Percentiles rank a stretch among this genome's conserved stretches.
Evolutionary conservation across 2,329 filamentous ascomycete species (phyloP).

Genomic region (Aspergillus sp.): DNA sequence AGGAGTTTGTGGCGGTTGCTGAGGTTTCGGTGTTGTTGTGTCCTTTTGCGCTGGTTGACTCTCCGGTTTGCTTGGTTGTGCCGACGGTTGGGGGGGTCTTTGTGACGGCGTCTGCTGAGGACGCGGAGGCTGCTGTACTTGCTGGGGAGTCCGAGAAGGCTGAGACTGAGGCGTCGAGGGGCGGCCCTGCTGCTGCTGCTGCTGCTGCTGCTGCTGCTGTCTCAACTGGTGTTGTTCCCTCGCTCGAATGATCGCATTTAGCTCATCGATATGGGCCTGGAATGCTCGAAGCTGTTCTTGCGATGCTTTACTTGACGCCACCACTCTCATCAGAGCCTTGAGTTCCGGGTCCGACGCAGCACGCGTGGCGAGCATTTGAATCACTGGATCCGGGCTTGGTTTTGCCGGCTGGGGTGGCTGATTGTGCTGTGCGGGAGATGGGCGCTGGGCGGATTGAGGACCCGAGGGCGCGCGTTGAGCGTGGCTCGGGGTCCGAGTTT

Average conservation of each 20-base stretch:
- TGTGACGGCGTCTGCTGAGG: slow-evolving; percentile 10
- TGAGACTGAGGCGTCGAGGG: slow-evolving; percentile 17
- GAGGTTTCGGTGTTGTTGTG: slow-evolving; percentile 3
- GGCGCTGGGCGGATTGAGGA: slow-evolving; percentile 26
- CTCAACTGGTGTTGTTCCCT: slow-evolving; percentile 41
- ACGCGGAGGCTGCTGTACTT: slow-evolving; percentile 9
- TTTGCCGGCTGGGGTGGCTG: slow-evolving; percentile 39
- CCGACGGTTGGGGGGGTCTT: slow-evolving; percentile 13
- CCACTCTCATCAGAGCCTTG: slow-evolving; percentile 52
- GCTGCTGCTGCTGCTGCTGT: slow-evolving; percentile 29
- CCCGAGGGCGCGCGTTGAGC: slow-evolving; percentile 19
- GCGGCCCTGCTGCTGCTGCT: slow-evolving; percentile 21
- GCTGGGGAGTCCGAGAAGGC: slow-evolving; percentile 17
- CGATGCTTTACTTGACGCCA: slow-evolving; percentile 49
- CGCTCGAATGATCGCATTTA: slow-evolving; percentile 50
- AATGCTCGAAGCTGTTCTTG: slow-evolving; percentile 50
- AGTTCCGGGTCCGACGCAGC: slow-evolving; percentile 49
- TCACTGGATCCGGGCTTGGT: slow-evolving; percentile 50
- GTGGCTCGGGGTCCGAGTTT: slow-evolving; percentile 7
- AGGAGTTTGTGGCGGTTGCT: slow-evolving; percentile 8
- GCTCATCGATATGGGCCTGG: slow-evolving; percentile 51
- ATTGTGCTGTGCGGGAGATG: slow-evolving; percentile 26
- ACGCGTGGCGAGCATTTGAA: slow-evolving; percentile 53
- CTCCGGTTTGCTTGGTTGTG: slow-evolving; percentile 7
- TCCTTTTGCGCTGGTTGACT: slow-evolving; percentile 3